phyloP scores from a whole-genome alignment of 2,329 filamentous ascomycete species.

The Ophiognomonia clavigignenti-juglandacearum region DNA sequence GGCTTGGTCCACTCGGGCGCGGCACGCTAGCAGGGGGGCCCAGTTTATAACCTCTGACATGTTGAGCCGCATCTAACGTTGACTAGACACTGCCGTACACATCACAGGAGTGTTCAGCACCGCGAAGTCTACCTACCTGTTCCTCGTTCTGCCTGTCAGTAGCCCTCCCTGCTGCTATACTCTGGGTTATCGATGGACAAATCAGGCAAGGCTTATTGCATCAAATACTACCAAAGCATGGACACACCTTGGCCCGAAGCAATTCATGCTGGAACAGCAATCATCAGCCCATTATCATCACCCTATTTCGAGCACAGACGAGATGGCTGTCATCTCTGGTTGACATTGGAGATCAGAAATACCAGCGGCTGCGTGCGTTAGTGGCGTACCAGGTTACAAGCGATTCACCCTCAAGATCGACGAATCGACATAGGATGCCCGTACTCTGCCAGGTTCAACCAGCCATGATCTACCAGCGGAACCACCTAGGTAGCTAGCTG shows the following conservation, averaged over 20 bases:
- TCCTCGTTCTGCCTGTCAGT: not conserved
- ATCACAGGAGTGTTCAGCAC: no score
- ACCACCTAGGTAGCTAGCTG: not conserved
- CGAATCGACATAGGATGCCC: constrained; percentile 12
- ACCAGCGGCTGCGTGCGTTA: not conserved
- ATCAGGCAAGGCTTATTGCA: not conserved
- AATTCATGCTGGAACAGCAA: not conserved
- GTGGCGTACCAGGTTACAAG: constrained; percentile 12
- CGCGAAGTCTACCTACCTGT: not conserved
- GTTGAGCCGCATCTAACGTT: constrained; percentile 24
- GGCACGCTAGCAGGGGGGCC: constrained; percentile 17
- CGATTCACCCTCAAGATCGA: not conserved
- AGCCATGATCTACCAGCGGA: constrained; percentile 2
- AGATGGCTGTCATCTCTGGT: constrained; percentile 8
- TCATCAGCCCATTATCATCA: not conserved
- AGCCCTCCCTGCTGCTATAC: no score
- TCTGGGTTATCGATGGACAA: no score
- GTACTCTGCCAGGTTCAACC: constrained; percentile 3
- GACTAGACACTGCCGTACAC: constrained; percentile 16
- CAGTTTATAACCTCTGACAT: constrained; percentile 22
- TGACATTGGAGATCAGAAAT: not conserved
- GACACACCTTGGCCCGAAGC: no score
- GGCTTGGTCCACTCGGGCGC: constrained; percentile 19
- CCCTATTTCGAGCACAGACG: not conserved
- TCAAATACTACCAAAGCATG: no score